Base-by-base conservation (phyloP, 441 rosid species). In the Theobroma grandiflorum region DNA sequence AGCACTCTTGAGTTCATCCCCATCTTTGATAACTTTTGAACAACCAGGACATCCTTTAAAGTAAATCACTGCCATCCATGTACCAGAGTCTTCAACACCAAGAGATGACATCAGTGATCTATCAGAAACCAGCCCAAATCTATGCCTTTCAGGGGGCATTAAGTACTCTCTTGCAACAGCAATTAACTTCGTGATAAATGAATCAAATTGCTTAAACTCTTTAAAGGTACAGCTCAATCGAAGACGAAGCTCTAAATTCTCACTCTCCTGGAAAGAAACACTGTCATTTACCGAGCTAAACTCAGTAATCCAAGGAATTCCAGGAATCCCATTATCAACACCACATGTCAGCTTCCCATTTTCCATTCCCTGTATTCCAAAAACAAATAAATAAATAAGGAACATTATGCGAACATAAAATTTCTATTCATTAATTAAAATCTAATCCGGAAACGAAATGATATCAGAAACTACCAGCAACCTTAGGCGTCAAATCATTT, bases 381-480 rank as follows among this genome's bases (percentile, higher is more conserved):
- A 75, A 61, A 84, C 73, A 82, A 10, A 9, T 4, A 77, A 49
- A 74, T 10, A 37, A 26, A 55, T 14, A 57, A 68, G 43, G n/a
- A 70, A 80, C 37, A 71, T 38, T 65, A 37, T 15, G 4, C 52
- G 55, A 18, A 67, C 57, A 65, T 75, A 86, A 72, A 42, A 67
- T 47, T 38, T 76, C 62, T 31, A 80, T 53, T 57, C 38, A 77
- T 61, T 38, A 79, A 65, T 67, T 38, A 26, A 69, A 82, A 49
- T 80, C 78, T 75, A 84, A 73, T 79, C 65, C 73, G 67, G 57
- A 74, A 86, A 82, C 68, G 58, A 85, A 61, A 70, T 78, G 85
- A 78, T 85, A 84, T 82, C 79, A 89, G 95, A 92, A 88, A 89
- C 88, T 90, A 92, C 91, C 98, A 88, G 91, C 91, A 92, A 96